These are phyloP conservation scores for Sanghuangporus sanghuang DNA, from an alignment of 1,284 basidiomycete genomes.

Conservation along the genomic window DNA sequence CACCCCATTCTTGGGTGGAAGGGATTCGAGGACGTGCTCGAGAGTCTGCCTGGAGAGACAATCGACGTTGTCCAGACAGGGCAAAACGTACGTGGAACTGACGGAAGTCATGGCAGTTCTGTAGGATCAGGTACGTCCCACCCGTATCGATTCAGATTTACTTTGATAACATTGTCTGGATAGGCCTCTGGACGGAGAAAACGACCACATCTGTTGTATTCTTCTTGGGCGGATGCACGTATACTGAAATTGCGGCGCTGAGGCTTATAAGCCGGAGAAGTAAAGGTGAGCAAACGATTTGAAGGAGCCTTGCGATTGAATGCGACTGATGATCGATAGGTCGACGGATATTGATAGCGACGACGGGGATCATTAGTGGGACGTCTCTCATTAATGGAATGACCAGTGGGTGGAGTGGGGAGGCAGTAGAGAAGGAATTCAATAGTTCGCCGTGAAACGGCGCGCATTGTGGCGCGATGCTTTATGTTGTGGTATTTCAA, in stretches of 20 bases:
- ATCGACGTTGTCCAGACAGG: constrained; percentile 73
- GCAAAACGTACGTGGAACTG: constrained; percentile 28
- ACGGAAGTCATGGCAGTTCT: constrained; percentile 28
- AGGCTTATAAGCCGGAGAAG: constrained; percentile 86
- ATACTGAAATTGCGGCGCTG: constrained; percentile 92
- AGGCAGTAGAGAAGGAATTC: constrained; percentile 30
- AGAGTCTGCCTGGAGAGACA: constrained; percentile 77
- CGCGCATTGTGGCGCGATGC: background rate
- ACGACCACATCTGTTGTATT: constrained; percentile 87
- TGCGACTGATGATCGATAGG: constrained; percentile 39
- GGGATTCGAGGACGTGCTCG: constrained; percentile 89
- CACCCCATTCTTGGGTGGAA: constrained; percentile 95
- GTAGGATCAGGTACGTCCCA: constrained; percentile 39
- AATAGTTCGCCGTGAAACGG: constrained; percentile 19
- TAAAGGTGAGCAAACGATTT: constrained; percentile 47
- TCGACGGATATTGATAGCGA: constrained; percentile 81
- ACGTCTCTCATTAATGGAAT: constrained; percentile 65
- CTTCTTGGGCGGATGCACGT: constrained; percentile 98
- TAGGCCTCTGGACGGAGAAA: constrained; percentile 31
- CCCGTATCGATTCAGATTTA: background rate
- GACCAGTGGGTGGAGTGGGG: constrained; percentile 38
- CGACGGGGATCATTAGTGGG: constrained; percentile 84
- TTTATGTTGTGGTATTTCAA: background rate
- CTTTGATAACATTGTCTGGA: background rate
- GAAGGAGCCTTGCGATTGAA: constrained; percentile 15